Evolutionary conservation across 2,329 filamentous ascomycete species (phyloP).

Genomic region (Myriosclerotinia scirpicola): DNA sequence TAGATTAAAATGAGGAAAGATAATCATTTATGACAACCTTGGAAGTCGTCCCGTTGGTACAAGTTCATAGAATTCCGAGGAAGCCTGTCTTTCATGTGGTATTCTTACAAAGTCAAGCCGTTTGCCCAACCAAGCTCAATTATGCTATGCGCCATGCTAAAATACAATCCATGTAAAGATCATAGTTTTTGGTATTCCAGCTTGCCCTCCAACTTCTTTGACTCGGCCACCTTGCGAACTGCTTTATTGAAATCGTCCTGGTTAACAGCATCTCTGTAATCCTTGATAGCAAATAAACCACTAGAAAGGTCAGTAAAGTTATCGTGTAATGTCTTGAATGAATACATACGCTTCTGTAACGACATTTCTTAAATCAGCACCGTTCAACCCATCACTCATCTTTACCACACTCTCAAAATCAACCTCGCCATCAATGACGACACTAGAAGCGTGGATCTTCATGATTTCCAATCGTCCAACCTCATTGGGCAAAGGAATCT

Average conservation of each 20-base stretch:
- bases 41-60: not conserved
- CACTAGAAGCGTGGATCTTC: conserved; percentile 90
- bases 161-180: conserved; percentile 29
- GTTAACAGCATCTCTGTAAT: conserved; percentile 92
- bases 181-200: conserved; percentile 96
- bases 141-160: conserved; percentile 35
- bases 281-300: conserved; percentile 96
- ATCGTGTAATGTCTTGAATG: conserved; percentile 1
- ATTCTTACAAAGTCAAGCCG: conserved; percentile 37
- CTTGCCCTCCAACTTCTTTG: conserved; percentile 98
- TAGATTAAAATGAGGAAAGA: not conserved
- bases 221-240: conserved; percentile 92
- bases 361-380: conserved; percentile 94
- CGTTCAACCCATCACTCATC: conserved; percentile 98
- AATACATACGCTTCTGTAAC: conserved; percentile 91
- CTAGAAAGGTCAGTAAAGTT: conserved; percentile 47
- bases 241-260: conserved; percentile 99
- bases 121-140: conserved; percentile 30
- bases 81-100: conserved; percentile 30
- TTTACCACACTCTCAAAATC: conserved; percentile 99
- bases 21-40: conserved; percentile 2
- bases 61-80: conserved; percentile 6
- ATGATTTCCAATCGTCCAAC: conserved; percentile 94
- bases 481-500: conserved; percentile 96
- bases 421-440: conserved; percentile 89